phyloP scores from a whole-genome alignment of 2,329 filamentous ascomycete species.

The Harringtonia lauricola region DNA sequence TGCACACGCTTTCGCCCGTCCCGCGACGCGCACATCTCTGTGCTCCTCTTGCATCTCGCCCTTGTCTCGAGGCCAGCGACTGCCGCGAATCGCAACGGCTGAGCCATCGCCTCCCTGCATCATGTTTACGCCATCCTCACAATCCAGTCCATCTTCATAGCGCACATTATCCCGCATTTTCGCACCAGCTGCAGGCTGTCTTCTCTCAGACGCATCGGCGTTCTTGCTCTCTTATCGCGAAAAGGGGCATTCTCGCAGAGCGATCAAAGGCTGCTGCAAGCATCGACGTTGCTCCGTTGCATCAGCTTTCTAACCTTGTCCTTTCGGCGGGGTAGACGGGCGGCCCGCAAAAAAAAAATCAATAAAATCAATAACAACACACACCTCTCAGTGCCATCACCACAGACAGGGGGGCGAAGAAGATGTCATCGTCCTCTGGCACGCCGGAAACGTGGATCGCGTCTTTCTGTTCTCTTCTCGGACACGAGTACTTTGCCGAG shows the following conservation, averaged over 20 bases:
- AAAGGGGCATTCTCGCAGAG: no score
- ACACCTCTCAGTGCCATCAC: neutral
- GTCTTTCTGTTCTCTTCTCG: conserved; percentile 88
- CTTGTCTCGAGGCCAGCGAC: neutral
- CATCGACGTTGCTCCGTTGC: neutral
- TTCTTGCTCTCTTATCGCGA: no score
- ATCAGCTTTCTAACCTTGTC: neutral
- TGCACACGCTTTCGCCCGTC: no score
- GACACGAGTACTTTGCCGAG: conserved; percentile 98
- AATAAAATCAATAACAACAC: neutral
- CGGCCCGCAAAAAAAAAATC: neutral
- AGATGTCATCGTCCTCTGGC: conserved; percentile 50
- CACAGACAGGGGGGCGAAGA: conserved; percentile 8
- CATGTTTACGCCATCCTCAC: conserved; percentile 4
- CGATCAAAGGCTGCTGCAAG: no score
- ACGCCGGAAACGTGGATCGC: conserved; percentile 89
- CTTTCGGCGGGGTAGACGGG: conserved; percentile 1
- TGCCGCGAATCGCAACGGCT: neutral
- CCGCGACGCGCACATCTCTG: no score
- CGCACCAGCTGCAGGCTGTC: neutral
- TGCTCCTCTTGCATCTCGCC: no score
- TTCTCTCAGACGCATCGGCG: no score
- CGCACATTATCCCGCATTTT: neutral
- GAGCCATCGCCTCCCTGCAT: neutral
- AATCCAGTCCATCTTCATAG: neutral